Base-by-base conservation (phyloP, 345 rosid species). In the Crucihimalaya himalaica region DNA sequence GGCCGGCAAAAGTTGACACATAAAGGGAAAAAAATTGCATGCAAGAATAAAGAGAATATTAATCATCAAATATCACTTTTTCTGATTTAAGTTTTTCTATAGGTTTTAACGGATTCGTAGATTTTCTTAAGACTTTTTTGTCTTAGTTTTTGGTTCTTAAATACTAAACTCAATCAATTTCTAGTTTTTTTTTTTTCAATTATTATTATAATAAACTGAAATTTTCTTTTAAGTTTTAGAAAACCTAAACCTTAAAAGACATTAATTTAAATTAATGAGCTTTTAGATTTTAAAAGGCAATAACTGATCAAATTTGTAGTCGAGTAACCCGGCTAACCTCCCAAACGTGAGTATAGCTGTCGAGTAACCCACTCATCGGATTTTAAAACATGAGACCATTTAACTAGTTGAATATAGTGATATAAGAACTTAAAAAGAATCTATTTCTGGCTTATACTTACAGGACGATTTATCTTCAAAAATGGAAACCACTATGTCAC, bases 1-100 rank as follows among this genome's bases (percentile, higher is more conserved):
- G 74, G 79, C 70, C 70, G 79, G 79, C 79, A 76, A 76, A 76
- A 76, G 70, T 69, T 67, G 79, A 62, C 70, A 62, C 42, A 68
- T 31, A 62, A 62, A 76, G 65, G 21, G 70, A 69, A 62, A 76
- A 21, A 69, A 52, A 69, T 62, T 69, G 79, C 79, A 76, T 76
- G 79, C 75, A 69, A 76, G 70, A 62, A 1, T 31, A 61, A 75
- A 61, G 54, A 51, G 8, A 59, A 29, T 48, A 50, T 31, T 34
- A 18, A 46, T 66, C 66, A 74, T n/a, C 71, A 73, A 29, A 19
- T 68, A 8, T 43, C 50, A 32, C 9, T 64, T 54, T 31, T 64
- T 19, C n/a, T 39, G 11, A 32, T 21, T 35, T 12, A 9, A 7
- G 13, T 42, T 12, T 51, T 54, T 32, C 45, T 43, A 11, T 29